Evolutionary conservation across 345 rosid species (phyloP).

Genomic region (Erodium maritimum): DNA sequence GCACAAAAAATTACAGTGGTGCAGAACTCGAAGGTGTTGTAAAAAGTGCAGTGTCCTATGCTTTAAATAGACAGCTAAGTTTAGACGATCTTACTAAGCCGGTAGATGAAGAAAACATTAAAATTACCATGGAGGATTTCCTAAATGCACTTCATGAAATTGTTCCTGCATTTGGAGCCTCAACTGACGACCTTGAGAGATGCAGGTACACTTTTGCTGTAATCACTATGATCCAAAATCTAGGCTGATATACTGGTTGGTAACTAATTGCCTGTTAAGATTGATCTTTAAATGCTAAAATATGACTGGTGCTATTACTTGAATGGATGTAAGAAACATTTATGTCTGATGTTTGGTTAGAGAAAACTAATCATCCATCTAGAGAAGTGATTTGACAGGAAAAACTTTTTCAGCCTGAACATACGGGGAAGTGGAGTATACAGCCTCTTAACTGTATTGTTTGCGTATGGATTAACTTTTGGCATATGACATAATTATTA

Average conservation of each 20-base stretch:
- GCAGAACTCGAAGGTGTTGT: slow-evolving; percentile 99
- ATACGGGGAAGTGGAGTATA: neutral
- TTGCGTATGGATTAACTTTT: slow-evolving; percentile 11
- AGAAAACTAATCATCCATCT: too few species aligned
- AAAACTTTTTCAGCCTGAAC: neutral
- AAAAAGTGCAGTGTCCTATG: slow-evolving; percentile 96
- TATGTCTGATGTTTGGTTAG: neutral
- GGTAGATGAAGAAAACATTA: slow-evolving; percentile 91
- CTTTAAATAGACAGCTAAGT: slow-evolving; percentile 90
- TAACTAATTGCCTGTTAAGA: too few species aligned
- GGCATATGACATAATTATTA: slow-evolving; percentile 7
- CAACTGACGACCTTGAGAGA: slow-evolving; percentile 88
- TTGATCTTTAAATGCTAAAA: neutral
- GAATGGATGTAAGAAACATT: neutral
- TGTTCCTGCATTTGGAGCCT: slow-evolving; percentile 96
- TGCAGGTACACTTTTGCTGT: slow-evolving; percentile 50
- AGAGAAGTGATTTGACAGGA: neutral
- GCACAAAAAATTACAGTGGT: slow-evolving; percentile 93
- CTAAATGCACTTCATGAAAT: slow-evolving; percentile 66
- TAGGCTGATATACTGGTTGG: neutral
- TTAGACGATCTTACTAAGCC: slow-evolving; percentile 95
- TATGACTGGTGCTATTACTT: too few species aligned
- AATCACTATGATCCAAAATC: neutral
- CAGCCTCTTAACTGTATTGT: neutral
- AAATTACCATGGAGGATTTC: slow-evolving; percentile 91